phyloP scores from a whole-genome alignment of 169 alveolate species.

The Plasmodium adleri region DNA sequence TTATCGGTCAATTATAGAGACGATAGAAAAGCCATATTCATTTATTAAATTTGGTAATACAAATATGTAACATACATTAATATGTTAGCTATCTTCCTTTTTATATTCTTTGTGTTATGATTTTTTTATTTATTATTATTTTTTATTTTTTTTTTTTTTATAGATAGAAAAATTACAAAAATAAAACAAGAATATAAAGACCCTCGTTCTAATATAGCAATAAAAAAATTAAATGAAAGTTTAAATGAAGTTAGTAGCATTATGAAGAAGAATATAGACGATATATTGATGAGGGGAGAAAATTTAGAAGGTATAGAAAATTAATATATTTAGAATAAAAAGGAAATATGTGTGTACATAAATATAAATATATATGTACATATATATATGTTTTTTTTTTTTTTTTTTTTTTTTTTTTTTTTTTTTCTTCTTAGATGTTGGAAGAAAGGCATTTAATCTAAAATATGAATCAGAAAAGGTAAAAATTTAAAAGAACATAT shows the following conservation, averaged over 20 bases:
- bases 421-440: slow-evolving; percentile 71
- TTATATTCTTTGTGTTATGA: background rate
- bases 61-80: background rate
- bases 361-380: background rate
- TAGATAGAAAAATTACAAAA: slow-evolving; percentile 85
- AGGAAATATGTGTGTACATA: background rate
- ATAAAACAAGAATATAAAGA: slow-evolving; percentile 83
- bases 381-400: background rate
- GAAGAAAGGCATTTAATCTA: slow-evolving; percentile 82
- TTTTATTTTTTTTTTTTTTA: slow-evolving; percentile 6
- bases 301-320: slow-evolving; percentile 81
- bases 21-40: slow-evolving; percentile 84
- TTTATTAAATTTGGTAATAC: slow-evolving; percentile 83
- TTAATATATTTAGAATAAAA: background rate
- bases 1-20: slow-evolving; percentile 74
- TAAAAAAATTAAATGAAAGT: slow-evolving; percentile 85
- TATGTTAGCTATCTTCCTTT: background rate
- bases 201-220: slow-evolving; percentile 84
- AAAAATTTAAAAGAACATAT: background rate
- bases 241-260: slow-evolving; percentile 85
- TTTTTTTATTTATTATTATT: background rate
- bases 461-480: slow-evolving; percentile 77
- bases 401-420: slow-evolving; percentile 26
- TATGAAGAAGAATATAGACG: slow-evolving; percentile 85
- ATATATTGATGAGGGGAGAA: slow-evolving; percentile 84